phyloP scores from a whole-genome alignment of 2,329 filamentous ascomycete species.

The Ceratocystiopsis sp. region DNA sequence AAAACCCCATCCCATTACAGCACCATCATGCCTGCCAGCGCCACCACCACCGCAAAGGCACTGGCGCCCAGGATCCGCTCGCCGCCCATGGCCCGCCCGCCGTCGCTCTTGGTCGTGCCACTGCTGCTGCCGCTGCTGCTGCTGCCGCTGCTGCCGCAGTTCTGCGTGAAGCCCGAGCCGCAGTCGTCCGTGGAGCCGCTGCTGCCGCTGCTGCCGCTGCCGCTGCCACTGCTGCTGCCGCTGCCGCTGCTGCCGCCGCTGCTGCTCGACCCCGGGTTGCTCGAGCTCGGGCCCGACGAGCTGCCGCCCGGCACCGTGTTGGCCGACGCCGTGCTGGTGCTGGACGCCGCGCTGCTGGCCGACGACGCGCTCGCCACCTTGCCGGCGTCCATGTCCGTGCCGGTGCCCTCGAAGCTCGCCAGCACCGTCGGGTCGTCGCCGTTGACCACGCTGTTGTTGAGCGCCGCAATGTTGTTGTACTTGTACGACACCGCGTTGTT shows the following conservation, averaged over 20 bases:
- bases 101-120: conserved; percentile 16
- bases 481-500: conserved; percentile 58
- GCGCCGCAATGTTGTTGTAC: conserved; percentile 46
- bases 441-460: conserved; percentile 63
- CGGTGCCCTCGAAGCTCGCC: conserved; percentile 64
- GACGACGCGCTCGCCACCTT: conserved; percentile 4
- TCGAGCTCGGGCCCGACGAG: conserved; percentile 11
- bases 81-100: conserved; percentile 10
- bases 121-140: conserved; percentile 2
- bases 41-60: conserved; percentile 20
- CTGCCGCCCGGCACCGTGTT: conserved; percentile 16
- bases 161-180: conserved; percentile 22
- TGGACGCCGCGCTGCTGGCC: conserved; percentile 3
- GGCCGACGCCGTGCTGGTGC: conserved; percentile 5
- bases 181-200: conserved; percentile 15
- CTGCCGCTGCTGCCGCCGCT: conserved; percentile 8
- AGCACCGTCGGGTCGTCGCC: conserved; percentile 60
- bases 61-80: conserved; percentile 18
- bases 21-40: conserved; percentile 17
- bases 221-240: conserved; percentile 16
- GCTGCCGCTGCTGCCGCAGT: conserved; percentile 16
- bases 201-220: conserved; percentile 9
- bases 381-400: conserved; percentile 48
- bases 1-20: conserved; percentile 9
- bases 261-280: not conserved